These are phyloP conservation scores for Xerocomellus amylosporus DNA, from an alignment of 768 basidiomycete genomes.

Conservation along the genomic window DNA sequence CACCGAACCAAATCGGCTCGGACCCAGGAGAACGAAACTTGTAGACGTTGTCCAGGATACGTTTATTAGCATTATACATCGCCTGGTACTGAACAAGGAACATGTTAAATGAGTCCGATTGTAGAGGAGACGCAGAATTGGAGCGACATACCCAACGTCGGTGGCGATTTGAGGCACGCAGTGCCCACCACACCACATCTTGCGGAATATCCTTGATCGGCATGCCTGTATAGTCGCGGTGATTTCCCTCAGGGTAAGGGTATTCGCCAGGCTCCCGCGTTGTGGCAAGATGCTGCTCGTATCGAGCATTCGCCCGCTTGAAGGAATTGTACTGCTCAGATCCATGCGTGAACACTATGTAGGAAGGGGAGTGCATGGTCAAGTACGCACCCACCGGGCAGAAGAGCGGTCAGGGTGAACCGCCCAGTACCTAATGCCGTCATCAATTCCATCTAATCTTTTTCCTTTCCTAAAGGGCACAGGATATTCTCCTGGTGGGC, in stretches of 20 bases:
- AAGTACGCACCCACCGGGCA: constrained; percentile 12
- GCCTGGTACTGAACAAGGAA: constrained; percentile 9
- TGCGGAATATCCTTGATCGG: constrained; percentile 16
- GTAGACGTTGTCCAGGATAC: constrained; percentile 15
- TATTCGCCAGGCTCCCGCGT: constrained; percentile 8
- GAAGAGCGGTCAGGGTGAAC: neutral
- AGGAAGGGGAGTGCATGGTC: neutral
- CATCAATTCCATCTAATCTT: neutral
- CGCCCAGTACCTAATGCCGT: constrained; percentile 6
- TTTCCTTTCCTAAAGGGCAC: constrained; percentile 6
- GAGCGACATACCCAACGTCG: constrained; percentile 10
- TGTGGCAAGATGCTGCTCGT: constrained; percentile 4
- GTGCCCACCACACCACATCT: constrained; percentile 13
- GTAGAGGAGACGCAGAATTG: neutral
- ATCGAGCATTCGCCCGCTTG: constrained; percentile 7
- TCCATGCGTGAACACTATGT: neutral
- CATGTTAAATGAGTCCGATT: neutral
- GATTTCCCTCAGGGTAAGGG: neutral
- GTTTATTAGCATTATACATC: constrained; percentile 12
- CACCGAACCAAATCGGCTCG: constrained; percentile 21
- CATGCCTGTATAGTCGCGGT: neutral
- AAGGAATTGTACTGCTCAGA: constrained; percentile 1
- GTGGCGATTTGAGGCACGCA: neutral
- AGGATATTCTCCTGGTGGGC: constrained; percentile 6
- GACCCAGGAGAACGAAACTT: constrained; percentile 22